Percentiles rank a stretch among this genome's conserved stretches.
Conservation (phyloP, 805 yeast species). For the Candida sithepensis region DNA sequence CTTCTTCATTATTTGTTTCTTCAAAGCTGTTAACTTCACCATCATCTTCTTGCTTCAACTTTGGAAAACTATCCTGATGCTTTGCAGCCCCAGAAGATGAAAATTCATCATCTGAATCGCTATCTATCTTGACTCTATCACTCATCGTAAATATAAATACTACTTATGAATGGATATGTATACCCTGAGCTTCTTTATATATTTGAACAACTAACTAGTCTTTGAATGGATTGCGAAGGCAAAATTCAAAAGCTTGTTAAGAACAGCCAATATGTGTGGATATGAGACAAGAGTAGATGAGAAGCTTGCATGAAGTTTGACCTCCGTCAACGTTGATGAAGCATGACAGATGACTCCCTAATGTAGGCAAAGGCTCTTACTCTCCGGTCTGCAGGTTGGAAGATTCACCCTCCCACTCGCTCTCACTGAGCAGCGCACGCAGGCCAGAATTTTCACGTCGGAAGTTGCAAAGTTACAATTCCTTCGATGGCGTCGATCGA, state of each 20-base stretch:
- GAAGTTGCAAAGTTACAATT: too few species aligned
- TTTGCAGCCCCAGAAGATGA: not conserved
- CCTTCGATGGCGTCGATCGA: not conserved
- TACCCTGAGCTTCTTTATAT: not conserved
- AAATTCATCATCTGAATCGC: not conserved
- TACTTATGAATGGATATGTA: not conserved
- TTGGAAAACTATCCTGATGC: not conserved
- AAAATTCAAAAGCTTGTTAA: not conserved
- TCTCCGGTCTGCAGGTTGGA: not conserved
- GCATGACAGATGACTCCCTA: not conserved
- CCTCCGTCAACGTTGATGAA: not conserved
- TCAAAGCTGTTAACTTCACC: constrained; percentile 21
- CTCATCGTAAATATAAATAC: not conserved
- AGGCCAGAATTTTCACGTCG: not conserved
- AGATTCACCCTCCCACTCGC: not conserved
- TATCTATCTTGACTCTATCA: not conserved
- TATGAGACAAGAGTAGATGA: not conserved
- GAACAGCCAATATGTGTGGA: not conserved
- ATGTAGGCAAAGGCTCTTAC: not conserved
- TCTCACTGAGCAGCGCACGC: not conserved
- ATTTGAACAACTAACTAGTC: not conserved
- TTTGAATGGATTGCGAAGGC: not conserved
- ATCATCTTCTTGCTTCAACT: constrained; percentile 1
- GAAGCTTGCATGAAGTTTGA: not conserved
- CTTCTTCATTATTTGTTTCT: constrained; percentile 21